A percentile compares a stretch with the other conserved stretches of the same genome.
These are phyloP conservation scores for Fusarium beomiforme DNA, from an alignment of 2,329 filamentous ascomycete species.

Conservation along the genomic window DNA sequence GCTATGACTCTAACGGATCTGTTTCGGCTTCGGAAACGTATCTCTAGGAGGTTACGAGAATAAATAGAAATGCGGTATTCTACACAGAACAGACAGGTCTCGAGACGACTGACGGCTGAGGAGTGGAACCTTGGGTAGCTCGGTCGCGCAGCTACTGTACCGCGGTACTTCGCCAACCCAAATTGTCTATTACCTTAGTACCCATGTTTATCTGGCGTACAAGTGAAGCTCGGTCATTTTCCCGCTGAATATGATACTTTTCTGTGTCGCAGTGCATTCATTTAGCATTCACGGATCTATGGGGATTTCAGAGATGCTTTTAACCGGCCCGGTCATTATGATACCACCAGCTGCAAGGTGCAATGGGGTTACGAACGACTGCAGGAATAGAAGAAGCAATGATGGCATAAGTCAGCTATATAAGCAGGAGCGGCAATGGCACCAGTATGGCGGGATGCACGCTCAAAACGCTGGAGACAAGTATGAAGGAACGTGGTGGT, in stretches of 20 bases:
- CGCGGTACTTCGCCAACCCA: slow-evolving; percentile 26
- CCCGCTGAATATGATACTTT: not conserved
- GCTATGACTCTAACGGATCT: slow-evolving; percentile 38
- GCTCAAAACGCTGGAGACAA: slow-evolving; percentile 15
- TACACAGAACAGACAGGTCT: slow-evolving; percentile 9
- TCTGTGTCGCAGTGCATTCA: slow-evolving; percentile 16
- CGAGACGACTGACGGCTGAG: slow-evolving; percentile 21
- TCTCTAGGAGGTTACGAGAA: slow-evolving; percentile 7
- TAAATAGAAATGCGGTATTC: slow-evolving; percentile 11
- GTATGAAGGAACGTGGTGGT: slow-evolving; percentile 19
- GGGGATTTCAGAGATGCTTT: slow-evolving; percentile 17
- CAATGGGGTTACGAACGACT: slow-evolving; percentile 21
- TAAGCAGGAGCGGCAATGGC: slow-evolving; percentile 12
- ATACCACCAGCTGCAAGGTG: slow-evolving; percentile 12
- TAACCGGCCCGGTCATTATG: slow-evolving; percentile 38
- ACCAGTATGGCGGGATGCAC: slow-evolving; percentile 11
- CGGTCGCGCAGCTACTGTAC: slow-evolving; percentile 11
- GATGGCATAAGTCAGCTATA: slow-evolving; percentile 23
- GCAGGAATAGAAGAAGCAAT: slow-evolving; percentile 10
- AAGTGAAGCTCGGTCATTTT: slow-evolving; percentile 5
- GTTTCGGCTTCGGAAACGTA: slow-evolving; percentile 28
- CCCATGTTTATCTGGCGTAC: slow-evolving; percentile 8
- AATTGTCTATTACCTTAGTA: not conserved
- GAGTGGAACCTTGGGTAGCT: slow-evolving; percentile 32
- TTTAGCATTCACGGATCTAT: slow-evolving; percentile 38